Percentiles rank a stretch among this genome's conserved stretches.
phyloP scores from a whole-genome alignment of 2,329 filamentous ascomycete genomes.

The Exophiala sideris region DNA sequence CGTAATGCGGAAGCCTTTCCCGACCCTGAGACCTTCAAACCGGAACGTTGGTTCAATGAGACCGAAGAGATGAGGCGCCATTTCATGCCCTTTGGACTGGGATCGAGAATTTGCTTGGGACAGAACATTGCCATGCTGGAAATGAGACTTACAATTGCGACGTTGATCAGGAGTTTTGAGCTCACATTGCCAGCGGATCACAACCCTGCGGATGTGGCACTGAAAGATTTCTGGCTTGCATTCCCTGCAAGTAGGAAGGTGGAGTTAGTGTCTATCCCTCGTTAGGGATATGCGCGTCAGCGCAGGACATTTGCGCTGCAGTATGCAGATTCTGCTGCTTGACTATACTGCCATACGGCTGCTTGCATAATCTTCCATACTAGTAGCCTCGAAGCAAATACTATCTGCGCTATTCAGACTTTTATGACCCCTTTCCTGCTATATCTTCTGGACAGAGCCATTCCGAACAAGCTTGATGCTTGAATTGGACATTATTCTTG shows the following conservation, averaged over 20 bases:
- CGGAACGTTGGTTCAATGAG: background rate
- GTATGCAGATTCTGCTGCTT: too few species aligned
- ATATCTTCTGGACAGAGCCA: too few species aligned
- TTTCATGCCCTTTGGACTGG: background rate
- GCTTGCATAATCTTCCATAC: too few species aligned
- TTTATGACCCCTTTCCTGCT: too few species aligned
- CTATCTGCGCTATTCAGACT: too few species aligned
- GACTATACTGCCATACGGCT: too few species aligned
- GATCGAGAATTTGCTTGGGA: background rate
- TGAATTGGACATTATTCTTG: too few species aligned
- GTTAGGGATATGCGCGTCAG: background rate
- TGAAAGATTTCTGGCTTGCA: background rate
- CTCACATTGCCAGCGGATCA: background rate
- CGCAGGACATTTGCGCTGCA: too few species aligned
- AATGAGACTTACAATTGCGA: background rate
- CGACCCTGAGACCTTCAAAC: conserved; percentile 10
- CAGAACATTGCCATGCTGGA: background rate
- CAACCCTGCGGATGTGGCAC: background rate
- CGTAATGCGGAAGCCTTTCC: conserved; percentile 12
- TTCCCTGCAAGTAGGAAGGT: background rate
- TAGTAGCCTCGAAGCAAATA: too few species aligned
- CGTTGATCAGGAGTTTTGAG: background rate
- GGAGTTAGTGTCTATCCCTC: background rate
- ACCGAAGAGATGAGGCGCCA: background rate
- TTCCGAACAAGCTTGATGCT: too few species aligned